Evolutionary conservation across 192 early-diverging fungal genomes (phyloP).

Genomic region (Lobosporangium transversale): DNA sequence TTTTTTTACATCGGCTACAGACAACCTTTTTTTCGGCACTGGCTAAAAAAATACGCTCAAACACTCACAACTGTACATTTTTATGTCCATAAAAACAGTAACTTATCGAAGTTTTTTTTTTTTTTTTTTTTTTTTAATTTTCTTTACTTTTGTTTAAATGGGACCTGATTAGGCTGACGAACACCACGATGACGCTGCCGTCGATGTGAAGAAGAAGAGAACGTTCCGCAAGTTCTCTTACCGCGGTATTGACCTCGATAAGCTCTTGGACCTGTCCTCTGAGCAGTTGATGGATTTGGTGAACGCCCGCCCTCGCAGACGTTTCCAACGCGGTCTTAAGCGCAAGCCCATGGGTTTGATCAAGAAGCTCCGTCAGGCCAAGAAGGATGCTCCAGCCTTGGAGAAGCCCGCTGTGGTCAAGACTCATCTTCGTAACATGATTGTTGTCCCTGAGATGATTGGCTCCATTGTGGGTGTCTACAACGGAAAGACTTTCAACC

Average conservation of each 20-base stretch:
- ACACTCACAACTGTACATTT: not conserved
- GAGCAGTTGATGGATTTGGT: constrained; percentile 95
- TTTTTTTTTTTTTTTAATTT: not conserved
- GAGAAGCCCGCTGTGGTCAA: constrained; percentile 98
- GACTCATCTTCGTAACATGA: constrained; percentile 99
- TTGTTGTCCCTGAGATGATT: constrained; percentile 99
- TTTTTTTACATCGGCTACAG: too few species aligned
- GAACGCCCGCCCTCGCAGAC: constrained; percentile 94
- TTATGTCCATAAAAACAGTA: too few species aligned
- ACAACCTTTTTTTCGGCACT: not conserved
- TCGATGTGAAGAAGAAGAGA: constrained; percentile 81
- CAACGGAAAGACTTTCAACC: constrained; percentile 99
- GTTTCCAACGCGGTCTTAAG: constrained; percentile 98
- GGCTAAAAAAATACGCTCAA: not conserved
- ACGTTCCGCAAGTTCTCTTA: constrained; percentile 98
- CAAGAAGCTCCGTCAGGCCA: constrained; percentile 99
- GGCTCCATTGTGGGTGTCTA: constrained; percentile 95
- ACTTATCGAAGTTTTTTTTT: not conserved
- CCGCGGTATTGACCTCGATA: constrained; percentile 97
- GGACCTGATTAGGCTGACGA: constrained; percentile 57
- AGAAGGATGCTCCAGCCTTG: constrained; percentile 86
- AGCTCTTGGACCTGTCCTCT: constrained; percentile 92
- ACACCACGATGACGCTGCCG: constrained; percentile 51
- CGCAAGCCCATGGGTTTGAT: constrained; percentile 99
- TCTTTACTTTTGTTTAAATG: too few species aligned